Evolutionary conservation across 2,329 filamentous ascomycete genomes (phyloP), one percentile per base, ranked within the genome.

Genomic region (Aspergillus neotritici): DNA sequence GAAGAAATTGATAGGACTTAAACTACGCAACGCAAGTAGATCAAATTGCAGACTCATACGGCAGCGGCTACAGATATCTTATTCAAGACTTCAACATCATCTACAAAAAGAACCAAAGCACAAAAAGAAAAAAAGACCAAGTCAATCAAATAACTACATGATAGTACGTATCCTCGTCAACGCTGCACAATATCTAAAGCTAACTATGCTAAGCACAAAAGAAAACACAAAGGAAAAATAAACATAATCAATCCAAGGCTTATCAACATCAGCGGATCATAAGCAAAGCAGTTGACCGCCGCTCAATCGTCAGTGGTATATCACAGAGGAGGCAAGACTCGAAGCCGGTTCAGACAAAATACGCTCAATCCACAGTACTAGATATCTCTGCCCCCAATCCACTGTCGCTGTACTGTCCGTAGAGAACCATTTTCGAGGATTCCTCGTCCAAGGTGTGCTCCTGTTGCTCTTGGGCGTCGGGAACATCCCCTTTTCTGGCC

Each of bases 371-470:
- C 28, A 34, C 52, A 28, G 43, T 40, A 30, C 50, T 53, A 39
- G 49, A 43, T 40, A 57, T 63, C 55, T 59, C 61, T 9, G 57
- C 52, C 8, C 58, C 61, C 12, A 63, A 42, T 31, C 55, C 60
- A 38, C 58, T 63, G 41, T 64, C 60, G 44, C 47, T 52, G 30
- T 60, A 53, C 5, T 55, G 55, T 12, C 53, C 56, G 34, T 56
- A 58, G 29, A 58, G 47, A 35, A 64, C 54, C 43, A 64, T 41
- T 35, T 61, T 62, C 9, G 53, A 46, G n/a, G 52, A 48, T 41
- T 55, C 45, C 37, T 49, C 51, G 7, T 53, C 48, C 13, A 50
- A 25, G 7, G 21, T 25, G 21, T 25, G 30, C 6, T 52, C 48
- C 8, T 48, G 46, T 36, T 49, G 52, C 29, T 50, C 44, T 30